Evolutionary conservation across 805 yeast species (phyloP), one percentile per base, ranked within the genome.

Genomic region (Peterozyma xylosa): DNA sequence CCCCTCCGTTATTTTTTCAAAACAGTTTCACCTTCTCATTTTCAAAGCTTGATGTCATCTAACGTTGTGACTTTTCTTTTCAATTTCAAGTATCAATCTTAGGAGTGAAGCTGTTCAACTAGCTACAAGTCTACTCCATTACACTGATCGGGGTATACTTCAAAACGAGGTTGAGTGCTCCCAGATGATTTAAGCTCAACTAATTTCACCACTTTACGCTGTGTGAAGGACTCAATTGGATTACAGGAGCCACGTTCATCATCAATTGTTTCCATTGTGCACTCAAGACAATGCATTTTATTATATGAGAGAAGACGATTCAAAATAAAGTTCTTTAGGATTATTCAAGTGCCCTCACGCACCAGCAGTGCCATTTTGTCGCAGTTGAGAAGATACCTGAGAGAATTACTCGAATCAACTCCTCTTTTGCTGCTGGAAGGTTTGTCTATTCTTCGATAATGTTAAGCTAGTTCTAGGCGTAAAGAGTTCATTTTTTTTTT

Each of bases 401-500:
- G n/a, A n/a, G n/a, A n/a, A n/a, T n/a, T n/a, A n/a, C n/a, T n/a
- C n/a, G n/a, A n/a, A n/a, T n/a, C n/a, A n/a, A n/a, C n/a, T n/a
- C n/a, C n/a, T n/a, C n/a, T n/a, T n/a, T n/a, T n/a, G n/a, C n/a
- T n/a, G n/a, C n/a, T n/a, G n/a, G n/a, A n/a, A n/a, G n/a, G n/a
- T 43, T 38, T 30, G 42, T 42, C 5, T 39, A 39, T 30, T 36
- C 33, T 17, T 36, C 41, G 9, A 43, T 39, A 3, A 43, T 43
- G 46, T 38, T 38, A 37, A 18, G 42, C 38, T 11, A 38, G 38
- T 35, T 39, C 42, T 7, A 21, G 42, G 11, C 39, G 46, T 15
- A 43, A 43, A 39, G 46, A 43, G 32, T 43, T 36, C 21, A 33
- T 43, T 3, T 43, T 43, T 30, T 43, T 43, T 39, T n/a, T n/a